Percentiles rank a stretch among this genome's conserved stretches.
Evolutionary conservation across 768 basidiomycete species (phyloP).

Genomic region (Chalciporus sphaerocephalus): DNA sequence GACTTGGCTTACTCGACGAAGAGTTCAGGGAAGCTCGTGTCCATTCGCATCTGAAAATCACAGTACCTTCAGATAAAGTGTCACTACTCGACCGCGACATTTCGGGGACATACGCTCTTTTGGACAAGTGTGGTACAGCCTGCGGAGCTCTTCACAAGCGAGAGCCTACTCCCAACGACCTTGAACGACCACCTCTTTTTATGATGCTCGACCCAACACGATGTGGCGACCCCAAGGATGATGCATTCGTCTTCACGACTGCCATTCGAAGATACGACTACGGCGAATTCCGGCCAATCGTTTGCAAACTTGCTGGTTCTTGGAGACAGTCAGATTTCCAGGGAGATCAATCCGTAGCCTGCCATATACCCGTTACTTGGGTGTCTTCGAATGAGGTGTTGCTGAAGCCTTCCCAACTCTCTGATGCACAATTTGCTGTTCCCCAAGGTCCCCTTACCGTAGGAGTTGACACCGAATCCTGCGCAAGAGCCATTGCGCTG

Average conservation of each 20-base stretch:
- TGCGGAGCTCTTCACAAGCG: slow-evolving; percentile 78
- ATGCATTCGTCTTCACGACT: slow-evolving; percentile 82
- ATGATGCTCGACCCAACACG: slow-evolving; percentile 86
- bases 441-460: slow-evolving; percentile 54
- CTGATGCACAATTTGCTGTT: slow-evolving; percentile 60
- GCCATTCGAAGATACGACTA: slow-evolving; percentile 75
- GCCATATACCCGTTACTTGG: slow-evolving; percentile 67
- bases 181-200: slow-evolving; percentile 54
- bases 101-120: slow-evolving; percentile 70
- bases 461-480: slow-evolving; percentile 54
- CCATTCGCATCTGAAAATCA: slow-evolving; percentile 60
- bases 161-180: slow-evolving; percentile 39
- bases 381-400: slow-evolving; percentile 42
- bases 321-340: slow-evolving; percentile 71
- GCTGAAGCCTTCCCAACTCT: slow-evolving; percentile 53
- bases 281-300: slow-evolving; percentile 72
- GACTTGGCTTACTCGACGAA: slow-evolving; percentile 65
- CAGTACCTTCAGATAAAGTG: slow-evolving; percentile 46
- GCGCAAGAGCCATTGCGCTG: slow-evolving; percentile 71
- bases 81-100: slow-evolving; percentile 70
- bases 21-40: slow-evolving; percentile 66
- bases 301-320: slow-evolving; percentile 65
- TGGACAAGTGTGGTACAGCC: slow-evolving; percentile 87
- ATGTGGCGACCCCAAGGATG: slow-evolving; percentile 66
- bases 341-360: slow-evolving; percentile 47